These are phyloP conservation scores for Volutella citrinella DNA, from an alignment of 2,329 filamentous ascomycete genomes.

Conservation along the genomic window DNA sequence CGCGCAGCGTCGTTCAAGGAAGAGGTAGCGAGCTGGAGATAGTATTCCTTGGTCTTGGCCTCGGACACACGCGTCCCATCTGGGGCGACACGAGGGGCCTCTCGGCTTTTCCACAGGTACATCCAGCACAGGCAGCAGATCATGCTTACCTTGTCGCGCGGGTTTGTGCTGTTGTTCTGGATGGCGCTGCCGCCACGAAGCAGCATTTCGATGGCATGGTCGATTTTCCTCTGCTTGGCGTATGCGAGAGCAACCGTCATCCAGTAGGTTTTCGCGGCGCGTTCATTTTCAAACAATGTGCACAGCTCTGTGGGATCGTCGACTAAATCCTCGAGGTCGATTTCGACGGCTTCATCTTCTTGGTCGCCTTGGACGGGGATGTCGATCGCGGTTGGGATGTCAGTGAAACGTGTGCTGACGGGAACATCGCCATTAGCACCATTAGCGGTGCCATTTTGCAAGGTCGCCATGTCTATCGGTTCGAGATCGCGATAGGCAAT, in stretches of 20 bases:
- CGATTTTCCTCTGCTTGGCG: slow-evolving; percentile 90
- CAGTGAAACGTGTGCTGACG: slow-evolving; percentile 57
- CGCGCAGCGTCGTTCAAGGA: slow-evolving; percentile 94
- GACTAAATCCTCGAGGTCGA: slow-evolving; percentile 84
- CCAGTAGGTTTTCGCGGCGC: slow-evolving; percentile 89
- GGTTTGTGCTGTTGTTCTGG: slow-evolving; percentile 65
- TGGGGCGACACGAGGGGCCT: slow-evolving; percentile 62
- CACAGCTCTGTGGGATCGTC: slow-evolving; percentile 96
- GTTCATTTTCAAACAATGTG: slow-evolving; percentile 90
- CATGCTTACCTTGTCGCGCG: slow-evolving; percentile 81
- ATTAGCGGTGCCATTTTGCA: slow-evolving; percentile 43
- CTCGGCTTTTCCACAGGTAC: slow-evolving; percentile 83
- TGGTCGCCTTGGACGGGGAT: slow-evolving; percentile 63
- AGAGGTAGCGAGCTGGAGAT: slow-evolving; percentile 83
- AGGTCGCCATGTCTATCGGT: slow-evolving; percentile 35
- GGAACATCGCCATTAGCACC: slow-evolving; percentile 42
- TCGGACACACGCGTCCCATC: slow-evolving; percentile 67
- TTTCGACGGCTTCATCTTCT: slow-evolving; percentile 78
- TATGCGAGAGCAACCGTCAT: slow-evolving; percentile 97
- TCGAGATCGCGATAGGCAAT: too few species aligned
- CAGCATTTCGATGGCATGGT: slow-evolving; percentile 74
- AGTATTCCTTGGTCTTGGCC: slow-evolving; percentile 88
- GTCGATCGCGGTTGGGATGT: slow-evolving; percentile 64
- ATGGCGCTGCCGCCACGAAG: slow-evolving; percentile 71
- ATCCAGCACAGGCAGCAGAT: slow-evolving; percentile 87